Evolutionary conservation across 1,139 yeast species (phyloP).

Genomic region (Saccharomycopsis hybrid): DNA sequence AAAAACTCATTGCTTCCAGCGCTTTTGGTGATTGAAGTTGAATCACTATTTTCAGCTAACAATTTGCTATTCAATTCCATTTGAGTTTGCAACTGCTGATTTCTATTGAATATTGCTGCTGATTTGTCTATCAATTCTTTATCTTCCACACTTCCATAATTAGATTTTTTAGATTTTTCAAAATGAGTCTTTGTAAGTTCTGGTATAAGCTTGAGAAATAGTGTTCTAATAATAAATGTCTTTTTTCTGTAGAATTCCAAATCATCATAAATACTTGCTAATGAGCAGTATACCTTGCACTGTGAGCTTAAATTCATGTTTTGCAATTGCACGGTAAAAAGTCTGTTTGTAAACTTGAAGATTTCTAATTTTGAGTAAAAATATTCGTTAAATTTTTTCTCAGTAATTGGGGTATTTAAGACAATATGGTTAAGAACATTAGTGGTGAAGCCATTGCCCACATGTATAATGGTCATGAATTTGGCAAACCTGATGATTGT

Average conservation of each 20-base stretch:
- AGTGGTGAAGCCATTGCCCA: slow-evolving; percentile 44
- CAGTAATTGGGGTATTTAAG: slow-evolving; percentile 27
- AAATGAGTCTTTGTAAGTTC: slow-evolving; percentile 26
- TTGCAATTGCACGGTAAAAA: slow-evolving; percentile 34
- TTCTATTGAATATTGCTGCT: slow-evolving; percentile 15
- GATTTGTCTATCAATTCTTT: slow-evolving; percentile 11
- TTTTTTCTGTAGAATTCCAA: slow-evolving; percentile 61
- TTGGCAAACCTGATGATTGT: slow-evolving; percentile 57
- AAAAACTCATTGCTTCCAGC: slow-evolving; percentile 6
- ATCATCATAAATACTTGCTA: slow-evolving; percentile 60
- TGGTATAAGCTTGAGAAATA: slow-evolving; percentile 48
- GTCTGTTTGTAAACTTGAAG: slow-evolving; percentile 43
- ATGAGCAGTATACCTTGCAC: slow-evolving; percentile 53
- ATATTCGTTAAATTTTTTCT: slow-evolving; percentile 26
- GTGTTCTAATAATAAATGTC: slow-evolving; percentile 59
- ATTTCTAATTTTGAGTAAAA: slow-evolving; percentile 39
- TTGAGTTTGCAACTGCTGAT: slow-evolving; percentile 20
- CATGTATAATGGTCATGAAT: slow-evolving; percentile 49
- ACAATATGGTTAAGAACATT: slow-evolving; percentile 38
- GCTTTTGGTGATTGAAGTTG: neutral
- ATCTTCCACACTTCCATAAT: slow-evolving; percentile 3
- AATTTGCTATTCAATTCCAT: slow-evolving; percentile 16
- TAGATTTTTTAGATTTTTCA: neutral
- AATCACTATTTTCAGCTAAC: slow-evolving; percentile 1
- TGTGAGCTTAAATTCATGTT: slow-evolving; percentile 47